phyloP scores from a whole-genome alignment of 2,329 filamentous ascomycete species.

The Lecanicillium sp. region DNA sequence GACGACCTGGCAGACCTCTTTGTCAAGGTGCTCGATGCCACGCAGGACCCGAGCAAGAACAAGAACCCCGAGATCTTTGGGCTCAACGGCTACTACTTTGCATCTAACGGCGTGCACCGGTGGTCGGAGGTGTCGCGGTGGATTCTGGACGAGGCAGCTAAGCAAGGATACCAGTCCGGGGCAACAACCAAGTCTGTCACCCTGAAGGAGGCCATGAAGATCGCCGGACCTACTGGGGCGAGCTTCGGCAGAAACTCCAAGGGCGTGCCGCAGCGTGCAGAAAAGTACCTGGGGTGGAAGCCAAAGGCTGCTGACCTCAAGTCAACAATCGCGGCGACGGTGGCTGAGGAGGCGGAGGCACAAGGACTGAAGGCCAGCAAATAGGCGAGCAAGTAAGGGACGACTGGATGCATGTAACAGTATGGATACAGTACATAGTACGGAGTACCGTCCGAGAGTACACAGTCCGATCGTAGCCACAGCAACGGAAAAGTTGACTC shows the following conservation, averaged over 20 bases:
- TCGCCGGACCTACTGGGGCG: slow-evolving; percentile 21
- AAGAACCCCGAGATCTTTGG: slow-evolving; percentile 59
- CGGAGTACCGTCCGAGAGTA: not conserved
- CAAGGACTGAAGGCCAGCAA: slow-evolving; percentile 29
- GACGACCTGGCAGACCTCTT: slow-evolving; percentile 41
- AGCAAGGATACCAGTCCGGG: slow-evolving; percentile 26
- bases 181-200: slow-evolving; percentile 23
- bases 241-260: slow-evolving; percentile 38
- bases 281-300: slow-evolving; percentile 42
- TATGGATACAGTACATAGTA: no score
- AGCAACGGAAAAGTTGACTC: no score
- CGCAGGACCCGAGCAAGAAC: slow-evolving; percentile 49
- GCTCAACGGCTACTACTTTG: slow-evolving; percentile 58
- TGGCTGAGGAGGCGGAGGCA: slow-evolving; percentile 33
- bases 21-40: slow-evolving; percentile 39
- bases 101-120: slow-evolving; percentile 53
- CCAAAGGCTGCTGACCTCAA: slow-evolving; percentile 30
- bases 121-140: slow-evolving; percentile 56
- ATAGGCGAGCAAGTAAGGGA: slow-evolving; percentile 12
- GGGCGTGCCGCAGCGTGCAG: slow-evolving; percentile 36
- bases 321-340: slow-evolving; percentile 32
- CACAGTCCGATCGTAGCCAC: not conserved
- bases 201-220: slow-evolving; percentile 24
- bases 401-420: not conserved
- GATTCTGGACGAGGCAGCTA: slow-evolving; percentile 51